Base-by-base conservation (phyloP, 2,329 filamentous ascomycete species). In the Aspergillus candidus region DNA sequence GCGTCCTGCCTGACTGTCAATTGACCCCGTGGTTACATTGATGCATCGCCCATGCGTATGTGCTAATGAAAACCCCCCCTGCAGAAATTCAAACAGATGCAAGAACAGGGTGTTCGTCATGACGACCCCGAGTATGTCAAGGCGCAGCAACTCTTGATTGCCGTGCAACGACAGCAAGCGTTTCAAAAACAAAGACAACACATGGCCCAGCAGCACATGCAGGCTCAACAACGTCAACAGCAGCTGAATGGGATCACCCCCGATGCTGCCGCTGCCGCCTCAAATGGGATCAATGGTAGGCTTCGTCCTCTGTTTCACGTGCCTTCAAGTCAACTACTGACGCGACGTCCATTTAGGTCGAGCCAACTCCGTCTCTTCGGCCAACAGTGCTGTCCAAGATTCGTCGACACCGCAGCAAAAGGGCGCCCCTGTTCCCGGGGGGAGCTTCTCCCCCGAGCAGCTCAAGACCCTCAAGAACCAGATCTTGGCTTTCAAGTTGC, bases 31-130 rank as follows among this genome's bases (percentile, higher is more conserved):
- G 8, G 6, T 30, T 14, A 11, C 12, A 10, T 38, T 32, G 4
- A 15, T 34, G n/a, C 8, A 6, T 30, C 22, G 38, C 44, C 11
- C 32, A 41, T 18, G 22, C 27, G 13, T 27, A 35, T 11, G 22
- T 15, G 17, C 36, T 14, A 12, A 11, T 14, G 2, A 36, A 71
- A 77, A 60, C 75, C 66, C 47, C 37, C 38, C 31, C 43, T 32
- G 39, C 59, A 96, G 90, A 89, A 88, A 77, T 93, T 86, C 54
- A 84, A 86, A 61, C 81, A 87, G 65, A 89, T 97, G 86, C 93
- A 91, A 69, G 79, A 86, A 44, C 78, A 84, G 58, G 90, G 90
- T 55, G 84, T 94, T 17, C 80, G 87, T 33, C 77, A 82, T 44
- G 84, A 78, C 44, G 89, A 97, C 59, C 91, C 91, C 36, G 90